phyloP scores from a whole-genome alignment of 2,329 filamentous ascomycete species.

The Trichoderma guizhouense region DNA sequence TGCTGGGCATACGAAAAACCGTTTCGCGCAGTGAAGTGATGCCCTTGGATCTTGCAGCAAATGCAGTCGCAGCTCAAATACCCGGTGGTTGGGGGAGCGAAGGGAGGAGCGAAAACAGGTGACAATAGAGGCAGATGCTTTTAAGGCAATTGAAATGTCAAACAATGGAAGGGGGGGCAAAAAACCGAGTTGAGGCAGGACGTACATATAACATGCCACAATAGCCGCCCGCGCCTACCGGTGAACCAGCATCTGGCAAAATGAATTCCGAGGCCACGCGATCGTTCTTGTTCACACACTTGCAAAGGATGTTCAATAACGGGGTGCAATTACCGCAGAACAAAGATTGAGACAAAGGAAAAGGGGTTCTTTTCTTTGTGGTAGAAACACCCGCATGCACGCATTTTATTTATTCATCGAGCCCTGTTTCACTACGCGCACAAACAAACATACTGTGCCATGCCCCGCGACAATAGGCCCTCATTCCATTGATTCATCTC shows the following conservation, averaged over 20 bases:
- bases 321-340: not conserved
- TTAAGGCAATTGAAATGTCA: not conserved
- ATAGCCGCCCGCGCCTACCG: constrained; percentile 15
- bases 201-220: constrained; percentile 5
- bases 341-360: not conserved
- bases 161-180: not conserved
- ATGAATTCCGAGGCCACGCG: not conserved
- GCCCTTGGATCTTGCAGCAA: not conserved
- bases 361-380: not conserved
- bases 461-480: not conserved
- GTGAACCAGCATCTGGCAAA: constrained; percentile 5
- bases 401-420: not conserved
- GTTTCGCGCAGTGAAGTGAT: not conserved
- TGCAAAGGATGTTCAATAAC: not conserved
- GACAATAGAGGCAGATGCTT: not conserved
- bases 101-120: not conserved
- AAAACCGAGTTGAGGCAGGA: constrained; percentile 3
- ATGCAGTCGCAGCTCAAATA: not conserved
- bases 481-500: not conserved
- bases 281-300: not conserved
- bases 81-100: too few species aligned
- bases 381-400: not conserved
- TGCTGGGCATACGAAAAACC: not conserved
- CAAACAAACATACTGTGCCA: not conserved
- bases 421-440: not conserved